phyloP scores from a whole-genome alignment of 106 monocot genomes.

The Vanilla planifolia region DNA sequence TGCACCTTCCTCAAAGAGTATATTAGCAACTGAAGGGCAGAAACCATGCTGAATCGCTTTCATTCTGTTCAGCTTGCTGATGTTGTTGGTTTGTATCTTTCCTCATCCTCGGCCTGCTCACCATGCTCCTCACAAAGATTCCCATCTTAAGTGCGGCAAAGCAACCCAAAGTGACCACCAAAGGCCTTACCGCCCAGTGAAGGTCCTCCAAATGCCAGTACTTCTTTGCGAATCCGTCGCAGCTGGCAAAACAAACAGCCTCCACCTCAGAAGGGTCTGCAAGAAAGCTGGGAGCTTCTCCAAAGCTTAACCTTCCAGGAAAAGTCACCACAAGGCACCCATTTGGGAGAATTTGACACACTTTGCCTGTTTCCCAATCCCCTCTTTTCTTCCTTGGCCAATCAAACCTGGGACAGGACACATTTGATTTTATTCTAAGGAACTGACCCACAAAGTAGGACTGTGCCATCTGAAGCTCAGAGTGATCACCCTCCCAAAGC shows the following conservation, averaged over 20 bases:
- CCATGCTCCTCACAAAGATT: slow-evolving; percentile 24
- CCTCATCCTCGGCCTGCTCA: slow-evolving; percentile 27
- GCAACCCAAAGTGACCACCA: slow-evolving; percentile 63
- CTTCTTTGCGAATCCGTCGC: slow-evolving; percentile 68
- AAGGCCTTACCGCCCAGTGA: slow-evolving; percentile 85
- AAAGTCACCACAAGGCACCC: slow-evolving; percentile 79
- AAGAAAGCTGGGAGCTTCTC: slow-evolving; percentile 24
- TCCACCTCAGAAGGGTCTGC: slow-evolving; percentile 82
- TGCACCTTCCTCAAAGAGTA: slow-evolving; percentile 54
- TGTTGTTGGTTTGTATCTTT: background rate
- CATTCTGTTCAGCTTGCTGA: slow-evolving; percentile 18
- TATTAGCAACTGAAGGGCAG: slow-evolving; percentile 63
- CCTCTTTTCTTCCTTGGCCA: slow-evolving; percentile 50
- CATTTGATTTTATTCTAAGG: slow-evolving; percentile 40
- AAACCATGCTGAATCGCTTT: slow-evolving; percentile 39
- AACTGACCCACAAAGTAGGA: slow-evolving; percentile 71
- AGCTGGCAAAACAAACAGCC: slow-evolving; percentile 52
- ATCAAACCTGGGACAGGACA: slow-evolving; percentile 46
- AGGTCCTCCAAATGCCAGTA: slow-evolving; percentile 92
- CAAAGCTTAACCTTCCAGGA: slow-evolving; percentile 60
- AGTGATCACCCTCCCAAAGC: slow-evolving; percentile 54
- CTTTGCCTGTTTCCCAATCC: slow-evolving; percentile 50
- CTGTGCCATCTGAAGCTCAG: slow-evolving; percentile 73
- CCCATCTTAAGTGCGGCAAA: slow-evolving; percentile 65
- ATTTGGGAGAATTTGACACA: slow-evolving; percentile 60